Conservation (phyloP, 164 flowering plant genomes). For the Vitis vinifera region ASM3070453v1 NC_081818.1:9106501-9107000, state of each 20-base stretch:
- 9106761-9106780: conserved; percentile 31
- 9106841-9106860: neutral
- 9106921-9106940: no score
- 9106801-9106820: conserved; percentile 34
- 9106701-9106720: neutral
- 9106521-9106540: conserved; percentile 5
- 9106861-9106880: no score
- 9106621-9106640: neutral
- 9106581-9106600: neutral
- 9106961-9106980: no score
- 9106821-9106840: conserved; percentile 33
- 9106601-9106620: neutral
- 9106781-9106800: conserved; percentile 28
- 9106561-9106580: neutral
- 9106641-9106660: conserved; percentile 5
- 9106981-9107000: no score
- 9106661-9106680: neutral
- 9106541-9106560: neutral
- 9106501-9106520: neutral
- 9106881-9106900: neutral
- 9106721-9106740: conserved; percentile 11
- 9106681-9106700: conserved; percentile 2
- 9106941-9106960: no score
- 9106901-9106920: neutral
- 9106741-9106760: conserved; percentile 23